phyloP scores from a whole-genome alignment of 2,329 filamentous ascomycete species.

The Penicillium hesseltinei region DNA sequence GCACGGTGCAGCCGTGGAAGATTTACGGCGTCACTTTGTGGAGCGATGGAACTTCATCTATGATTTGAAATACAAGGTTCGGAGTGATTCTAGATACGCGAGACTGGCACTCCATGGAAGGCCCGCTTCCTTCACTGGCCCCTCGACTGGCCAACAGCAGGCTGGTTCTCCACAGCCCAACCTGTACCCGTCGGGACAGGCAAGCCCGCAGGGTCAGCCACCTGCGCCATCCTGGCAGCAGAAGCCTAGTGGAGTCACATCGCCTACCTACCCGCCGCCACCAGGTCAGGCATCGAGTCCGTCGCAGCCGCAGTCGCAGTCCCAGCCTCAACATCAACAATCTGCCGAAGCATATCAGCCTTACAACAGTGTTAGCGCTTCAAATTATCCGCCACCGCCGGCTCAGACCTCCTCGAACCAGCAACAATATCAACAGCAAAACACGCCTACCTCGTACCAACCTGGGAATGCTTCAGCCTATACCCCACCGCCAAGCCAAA shows the following conservation, averaged over 20 bases:
- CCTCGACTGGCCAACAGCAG: conserved; percentile 19
- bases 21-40: conserved; percentile 73
- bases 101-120: conserved; percentile 36
- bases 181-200: conserved; percentile 15
- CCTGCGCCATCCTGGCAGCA: conserved; percentile 11
- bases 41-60: conserved; percentile 93
- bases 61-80: conserved; percentile 71
- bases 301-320: conserved; percentile 10
- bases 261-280: conserved; percentile 2
- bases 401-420: conserved; percentile 8
- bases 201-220: conserved; percentile 18
- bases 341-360: conserved; percentile 2
- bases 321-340: conserved; percentile 6
- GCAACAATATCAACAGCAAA: conserved; percentile 12
- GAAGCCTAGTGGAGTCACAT: neutral
- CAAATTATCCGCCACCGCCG: conserved; percentile 8
- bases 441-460: neutral
- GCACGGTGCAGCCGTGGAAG: conserved; percentile 70
- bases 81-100: conserved; percentile 52
- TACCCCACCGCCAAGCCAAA: conserved; percentile 8
- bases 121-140: conserved; percentile 26
- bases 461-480: conserved; percentile 4
- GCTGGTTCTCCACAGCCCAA: conserved; percentile 21
- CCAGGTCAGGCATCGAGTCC: neutral
- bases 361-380: neutral